Conservation (phyloP, 257 asterid genomes). For the Ajuga chamaepitys region DNA sequence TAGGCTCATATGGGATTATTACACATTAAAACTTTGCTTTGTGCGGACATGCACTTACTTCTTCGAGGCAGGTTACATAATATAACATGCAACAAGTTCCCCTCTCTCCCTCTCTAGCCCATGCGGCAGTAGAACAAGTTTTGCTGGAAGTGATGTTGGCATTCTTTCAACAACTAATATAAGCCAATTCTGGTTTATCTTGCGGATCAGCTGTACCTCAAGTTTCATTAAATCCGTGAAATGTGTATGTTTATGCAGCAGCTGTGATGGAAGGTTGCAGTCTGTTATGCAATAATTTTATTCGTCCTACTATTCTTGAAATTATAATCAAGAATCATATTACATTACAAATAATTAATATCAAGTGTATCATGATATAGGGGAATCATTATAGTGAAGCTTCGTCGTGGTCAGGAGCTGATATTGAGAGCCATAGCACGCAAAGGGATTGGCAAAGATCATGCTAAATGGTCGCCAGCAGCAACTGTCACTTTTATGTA, state of each 20-base stretch:
- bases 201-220: too few species aligned
- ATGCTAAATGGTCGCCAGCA: conserved; percentile 99
- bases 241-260: background rate
- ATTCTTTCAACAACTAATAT: background rate
- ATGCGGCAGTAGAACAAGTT: too few species aligned
- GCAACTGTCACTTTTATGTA: conserved; percentile 98
- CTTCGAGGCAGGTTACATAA: background rate
- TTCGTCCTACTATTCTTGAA: background rate
- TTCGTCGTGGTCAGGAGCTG: conserved; percentile 95
- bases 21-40: background rate
- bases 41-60: background rate
- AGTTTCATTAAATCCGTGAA: too few species aligned
- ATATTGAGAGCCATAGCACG: conserved; percentile 92
- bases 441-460: conserved; percentile 99
- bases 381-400: conserved; percentile 96
- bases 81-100: background rate
- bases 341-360: background rate
- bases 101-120: background rate
- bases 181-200: background rate
- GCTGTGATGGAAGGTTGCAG: background rate
- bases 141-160: background rate
- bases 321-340: background rate
- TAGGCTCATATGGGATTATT: background rate
- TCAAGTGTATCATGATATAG: conserved; percentile 27
- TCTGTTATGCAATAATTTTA: too few species aligned